Conservation (phyloP, 83 land plant species). For the Picea abies region DNA sequence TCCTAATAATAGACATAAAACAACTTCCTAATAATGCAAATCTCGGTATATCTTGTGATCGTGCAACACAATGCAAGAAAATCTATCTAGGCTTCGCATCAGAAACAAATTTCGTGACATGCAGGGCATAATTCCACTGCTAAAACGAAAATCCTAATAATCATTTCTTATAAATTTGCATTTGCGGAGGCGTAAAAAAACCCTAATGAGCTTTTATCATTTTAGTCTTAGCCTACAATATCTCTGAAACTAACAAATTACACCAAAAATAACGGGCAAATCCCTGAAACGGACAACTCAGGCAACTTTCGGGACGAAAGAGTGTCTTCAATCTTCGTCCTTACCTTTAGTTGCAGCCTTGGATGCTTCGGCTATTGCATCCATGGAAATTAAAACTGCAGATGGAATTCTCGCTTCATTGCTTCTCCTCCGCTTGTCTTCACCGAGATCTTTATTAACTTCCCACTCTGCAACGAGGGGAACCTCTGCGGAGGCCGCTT, state of each 20-base stretch:
- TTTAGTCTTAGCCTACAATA: background rate
- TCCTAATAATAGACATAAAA: no score
- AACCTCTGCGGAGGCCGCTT: conserved; percentile 21
- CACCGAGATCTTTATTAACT: conserved; percentile 16
- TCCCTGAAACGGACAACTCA: background rate
- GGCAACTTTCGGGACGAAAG: background rate
- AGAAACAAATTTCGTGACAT: no score
- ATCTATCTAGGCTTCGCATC: no score
- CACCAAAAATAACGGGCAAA: background rate
- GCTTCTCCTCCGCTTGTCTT: background rate
- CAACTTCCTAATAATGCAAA: no score
- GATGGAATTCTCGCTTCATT: background rate
- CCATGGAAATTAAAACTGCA: conserved; percentile 12
- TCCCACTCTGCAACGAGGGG: conserved; percentile 17
- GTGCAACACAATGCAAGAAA: no score
- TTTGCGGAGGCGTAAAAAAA: no score
- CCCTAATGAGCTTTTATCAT: no score
- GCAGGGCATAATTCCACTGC: no score
- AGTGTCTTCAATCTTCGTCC: no score
- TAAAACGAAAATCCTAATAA: no score
- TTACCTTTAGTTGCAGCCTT: conserved; percentile 39
- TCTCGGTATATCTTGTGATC: no score
- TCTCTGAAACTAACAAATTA: background rate
- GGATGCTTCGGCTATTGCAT: conserved; percentile 34
- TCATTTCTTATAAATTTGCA: no score